Evolutionary conservation across 2,329 filamentous ascomycete species (phyloP).

Genomic region (Colletotrichum sp.): DNA sequence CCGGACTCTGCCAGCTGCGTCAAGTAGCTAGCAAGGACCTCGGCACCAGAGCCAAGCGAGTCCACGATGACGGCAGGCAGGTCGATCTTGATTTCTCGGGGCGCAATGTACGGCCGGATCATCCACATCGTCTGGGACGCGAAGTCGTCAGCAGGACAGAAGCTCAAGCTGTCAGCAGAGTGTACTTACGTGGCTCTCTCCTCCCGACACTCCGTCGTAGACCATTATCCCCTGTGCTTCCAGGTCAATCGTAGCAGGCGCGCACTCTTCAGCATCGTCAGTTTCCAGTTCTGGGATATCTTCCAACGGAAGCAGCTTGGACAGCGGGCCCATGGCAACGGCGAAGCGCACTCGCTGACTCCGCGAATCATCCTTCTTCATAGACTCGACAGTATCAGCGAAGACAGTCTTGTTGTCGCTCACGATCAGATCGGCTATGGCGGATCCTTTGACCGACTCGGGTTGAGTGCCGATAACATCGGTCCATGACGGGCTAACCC

Average conservation of each 20-base stretch:
- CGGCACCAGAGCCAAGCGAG: conserved; percentile 90
- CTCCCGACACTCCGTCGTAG: conserved; percentile 85
- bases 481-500: conserved; percentile 95
- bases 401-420: conserved; percentile 82
- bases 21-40: conserved; percentile 92
- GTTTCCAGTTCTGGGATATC: conserved; percentile 41
- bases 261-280: conserved; percentile 37
- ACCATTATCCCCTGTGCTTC: conserved; percentile 99
- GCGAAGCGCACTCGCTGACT: conserved; percentile 89
- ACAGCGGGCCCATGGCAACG: conserved; percentile 71
- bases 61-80: conserved; percentile 89
- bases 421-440: conserved; percentile 81
- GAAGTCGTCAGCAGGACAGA: neutral
- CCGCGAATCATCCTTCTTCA: conserved; percentile 90
- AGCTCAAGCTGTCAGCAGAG: neutral
- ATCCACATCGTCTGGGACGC: conserved; percentile 93
- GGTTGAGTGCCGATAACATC: conserved; percentile 86
- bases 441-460: conserved; percentile 74
- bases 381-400: conserved; percentile 80
- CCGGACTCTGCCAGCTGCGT: conserved; percentile 87
- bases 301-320: conserved; percentile 62
- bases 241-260: conserved; percentile 71
- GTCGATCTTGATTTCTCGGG: conserved; percentile 94
- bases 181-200: conserved; percentile 83
- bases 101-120: conserved; percentile 87